phyloP scores from a whole-genome alignment of 352 stramenopile species.

The Phytophthora fragariae region DNA sequence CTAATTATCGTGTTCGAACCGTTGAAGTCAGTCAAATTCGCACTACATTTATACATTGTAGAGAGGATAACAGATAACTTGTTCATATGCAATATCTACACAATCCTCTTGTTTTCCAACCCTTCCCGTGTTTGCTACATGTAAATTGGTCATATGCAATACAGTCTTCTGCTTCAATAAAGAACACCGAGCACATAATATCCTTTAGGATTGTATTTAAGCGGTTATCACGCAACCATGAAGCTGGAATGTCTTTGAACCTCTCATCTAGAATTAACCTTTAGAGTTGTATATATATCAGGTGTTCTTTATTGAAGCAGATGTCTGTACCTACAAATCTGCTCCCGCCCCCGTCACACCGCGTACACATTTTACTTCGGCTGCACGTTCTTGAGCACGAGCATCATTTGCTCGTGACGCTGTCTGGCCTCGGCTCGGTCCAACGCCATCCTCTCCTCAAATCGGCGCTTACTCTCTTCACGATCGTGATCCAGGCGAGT shows the following conservation, averaged over 20 bases:
- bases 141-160: background rate
- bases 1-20: background rate
- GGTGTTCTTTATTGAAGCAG: too few species aligned
- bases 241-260: too few species aligned
- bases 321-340: background rate
- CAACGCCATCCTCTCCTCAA: background rate
- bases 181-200: too few species aligned
- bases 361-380: background rate
- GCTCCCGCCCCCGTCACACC: background rate
- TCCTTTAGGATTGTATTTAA: too few species aligned
- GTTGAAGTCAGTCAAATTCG: background rate
- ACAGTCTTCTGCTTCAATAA: too few species aligned
- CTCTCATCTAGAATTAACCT: too few species aligned
- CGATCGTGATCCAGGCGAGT: background rate
- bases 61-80: background rate
- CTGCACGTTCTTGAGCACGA: background rate
- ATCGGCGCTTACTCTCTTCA: constrained; percentile 5
- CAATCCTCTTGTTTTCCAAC: background rate
- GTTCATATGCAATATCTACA: background rate
- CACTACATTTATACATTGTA: background rate
- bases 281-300: too few species aligned
- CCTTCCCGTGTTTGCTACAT: background rate
- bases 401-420: constrained; percentile 18
- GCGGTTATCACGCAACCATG: too few species aligned
- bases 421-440: constrained; percentile 3